Percentiles rank a stretch among this genome's conserved stretches.
These are phyloP conservation scores for Scytalidium sp. DNA, from an alignment of 2,329 filamentous ascomycete genomes.

Conservation along the genomic window DNA sequence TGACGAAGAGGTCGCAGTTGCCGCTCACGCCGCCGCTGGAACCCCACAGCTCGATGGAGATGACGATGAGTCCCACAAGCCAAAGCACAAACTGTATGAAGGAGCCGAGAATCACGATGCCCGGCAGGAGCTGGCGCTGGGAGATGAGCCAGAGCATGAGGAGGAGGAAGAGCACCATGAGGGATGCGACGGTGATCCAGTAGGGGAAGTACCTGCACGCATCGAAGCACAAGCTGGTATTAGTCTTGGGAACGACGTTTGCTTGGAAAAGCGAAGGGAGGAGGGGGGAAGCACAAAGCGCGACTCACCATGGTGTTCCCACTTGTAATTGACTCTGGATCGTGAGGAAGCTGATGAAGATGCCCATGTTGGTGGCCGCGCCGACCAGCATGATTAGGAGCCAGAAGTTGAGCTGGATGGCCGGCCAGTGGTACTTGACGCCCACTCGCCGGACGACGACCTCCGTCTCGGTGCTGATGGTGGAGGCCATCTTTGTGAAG, in stretches of 20 bases:
- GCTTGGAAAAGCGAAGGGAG: background rate
- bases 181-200: slow-evolving; percentile 54
- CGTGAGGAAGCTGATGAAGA: slow-evolving; percentile 58
- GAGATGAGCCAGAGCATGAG: slow-evolving; percentile 62
- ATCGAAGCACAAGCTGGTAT: background rate
- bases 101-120: slow-evolving; percentile 63
- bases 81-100: slow-evolving; percentile 68
- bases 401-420: slow-evolving; percentile 65
- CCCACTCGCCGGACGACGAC: slow-evolving; percentile 22
- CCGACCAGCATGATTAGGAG: slow-evolving; percentile 63
- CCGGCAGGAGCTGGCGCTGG: slow-evolving; percentile 57
- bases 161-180: slow-evolving; percentile 65
- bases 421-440: slow-evolving; percentile 61
- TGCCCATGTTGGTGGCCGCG: slow-evolving; percentile 56
- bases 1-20: slow-evolving; percentile 58
- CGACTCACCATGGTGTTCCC: slow-evolving; percentile 55
- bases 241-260: background rate
- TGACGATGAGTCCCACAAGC: slow-evolving; percentile 62
- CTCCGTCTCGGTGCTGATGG: slow-evolving; percentile 21
- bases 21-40: slow-evolving; percentile 54
- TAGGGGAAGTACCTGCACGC: slow-evolving; percentile 62
- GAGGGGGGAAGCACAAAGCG: background rate
- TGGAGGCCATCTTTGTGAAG: slow-evolving; percentile 23
- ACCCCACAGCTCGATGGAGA: slow-evolving; percentile 62
- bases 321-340: slow-evolving; percentile 54